These are phyloP conservation scores for Paraphaeosphaeria minitans DNA, from an alignment of 2,329 filamentous ascomycete species.

Conservation along the genomic window DNA sequence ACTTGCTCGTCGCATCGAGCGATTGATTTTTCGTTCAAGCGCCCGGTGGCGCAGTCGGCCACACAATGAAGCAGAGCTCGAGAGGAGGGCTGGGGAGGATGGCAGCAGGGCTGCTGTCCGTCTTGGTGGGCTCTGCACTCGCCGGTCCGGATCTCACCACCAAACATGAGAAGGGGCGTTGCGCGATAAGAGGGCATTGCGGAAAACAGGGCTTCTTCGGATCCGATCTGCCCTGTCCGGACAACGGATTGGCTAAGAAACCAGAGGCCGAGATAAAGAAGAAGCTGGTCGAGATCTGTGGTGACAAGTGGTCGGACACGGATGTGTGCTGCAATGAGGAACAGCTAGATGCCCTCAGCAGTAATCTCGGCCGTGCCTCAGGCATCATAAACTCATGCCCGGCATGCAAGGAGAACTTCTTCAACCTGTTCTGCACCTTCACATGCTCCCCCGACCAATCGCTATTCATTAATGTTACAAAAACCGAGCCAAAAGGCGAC, in stretches of 20 bases:
- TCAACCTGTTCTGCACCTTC: conserved; percentile 96
- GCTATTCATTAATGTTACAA: conserved; percentile 89
- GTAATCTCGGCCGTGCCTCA: conserved; percentile 84
- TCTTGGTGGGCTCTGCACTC: conserved; percentile 34
- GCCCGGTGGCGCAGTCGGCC: conserved; percentile 20
- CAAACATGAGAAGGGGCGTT: conserved; percentile 84
- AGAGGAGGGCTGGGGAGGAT: conserved; percentile 28
- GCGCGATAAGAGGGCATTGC: conserved; percentile 88
- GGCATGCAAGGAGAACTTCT: conserved; percentile 98
- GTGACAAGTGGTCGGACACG: conserved; percentile 80
- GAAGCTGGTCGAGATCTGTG: conserved; percentile 84
- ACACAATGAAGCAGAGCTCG: conserved; percentile 30
- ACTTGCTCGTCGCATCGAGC: neutral
- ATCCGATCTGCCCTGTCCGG: conserved; percentile 85
- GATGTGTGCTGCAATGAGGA: conserved; percentile 83
- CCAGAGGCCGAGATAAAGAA: conserved; percentile 74
- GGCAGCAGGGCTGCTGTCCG: conserved; percentile 35
- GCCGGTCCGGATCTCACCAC: conserved; percentile 42
- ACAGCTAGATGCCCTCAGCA: conserved; percentile 81
- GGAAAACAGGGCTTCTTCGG: conserved; percentile 91
- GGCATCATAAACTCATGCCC: conserved; percentile 91
- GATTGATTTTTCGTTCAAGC: conserved; percentile 8
- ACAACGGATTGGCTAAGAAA: conserved; percentile 80
- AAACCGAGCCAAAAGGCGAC: conserved; percentile 65
- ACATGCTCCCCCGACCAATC: conserved; percentile 98